Evolutionary conservation across 805 yeast species (phyloP).

Genomic region (Candida mattraensis): DNA sequence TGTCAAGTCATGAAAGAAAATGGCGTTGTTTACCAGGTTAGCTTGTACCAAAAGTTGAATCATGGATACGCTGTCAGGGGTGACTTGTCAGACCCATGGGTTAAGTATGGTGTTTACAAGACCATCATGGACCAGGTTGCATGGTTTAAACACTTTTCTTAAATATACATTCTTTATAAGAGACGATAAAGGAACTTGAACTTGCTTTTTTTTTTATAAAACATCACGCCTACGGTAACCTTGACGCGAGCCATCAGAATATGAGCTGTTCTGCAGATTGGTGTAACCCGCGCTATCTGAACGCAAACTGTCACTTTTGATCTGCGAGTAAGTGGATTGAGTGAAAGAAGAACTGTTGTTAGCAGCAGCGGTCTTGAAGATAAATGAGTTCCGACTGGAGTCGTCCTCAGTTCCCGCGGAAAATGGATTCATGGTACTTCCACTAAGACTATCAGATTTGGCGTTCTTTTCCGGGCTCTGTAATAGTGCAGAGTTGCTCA

Average conservation of each 20-base stretch:
- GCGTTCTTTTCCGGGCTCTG: slow-evolving; percentile 23
- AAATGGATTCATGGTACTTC: slow-evolving; percentile 21
- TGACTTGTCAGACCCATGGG: slow-evolving; percentile 49
- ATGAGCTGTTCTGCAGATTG: slow-evolving; percentile 1
- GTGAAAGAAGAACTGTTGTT: slow-evolving; percentile 10
- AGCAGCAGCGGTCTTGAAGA: slow-evolving; percentile 15
- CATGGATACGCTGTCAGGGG: slow-evolving; percentile 83
- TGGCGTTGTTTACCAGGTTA: slow-evolving; percentile 54
- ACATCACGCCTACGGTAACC: slow-evolving; percentile 20
- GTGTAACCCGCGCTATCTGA: neutral
- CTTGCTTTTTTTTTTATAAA: slow-evolving; percentile 9
- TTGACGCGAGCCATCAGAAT: slow-evolving; percentile 2
- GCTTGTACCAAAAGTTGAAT: slow-evolving; percentile 54
- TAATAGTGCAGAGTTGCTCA: slow-evolving; percentile 25
- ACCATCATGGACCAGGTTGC: slow-evolving; percentile 45
- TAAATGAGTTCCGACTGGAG: slow-evolving; percentile 19
- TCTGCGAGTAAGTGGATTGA: slow-evolving; percentile 8
- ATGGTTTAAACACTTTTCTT: slow-evolving; percentile 18
- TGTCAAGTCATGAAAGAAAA: slow-evolving; percentile 52
- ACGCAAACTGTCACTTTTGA: slow-evolving; percentile 7
- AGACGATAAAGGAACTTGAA: slow-evolving; percentile 3
- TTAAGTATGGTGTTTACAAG: slow-evolving; percentile 63
- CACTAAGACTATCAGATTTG: slow-evolving; percentile 18
- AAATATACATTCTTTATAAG: slow-evolving; percentile 1
- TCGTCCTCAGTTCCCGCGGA: slow-evolving; percentile 17